Conservation (phyloP, 139 green algal species). For the Desmodesmus armatus region DNA sequence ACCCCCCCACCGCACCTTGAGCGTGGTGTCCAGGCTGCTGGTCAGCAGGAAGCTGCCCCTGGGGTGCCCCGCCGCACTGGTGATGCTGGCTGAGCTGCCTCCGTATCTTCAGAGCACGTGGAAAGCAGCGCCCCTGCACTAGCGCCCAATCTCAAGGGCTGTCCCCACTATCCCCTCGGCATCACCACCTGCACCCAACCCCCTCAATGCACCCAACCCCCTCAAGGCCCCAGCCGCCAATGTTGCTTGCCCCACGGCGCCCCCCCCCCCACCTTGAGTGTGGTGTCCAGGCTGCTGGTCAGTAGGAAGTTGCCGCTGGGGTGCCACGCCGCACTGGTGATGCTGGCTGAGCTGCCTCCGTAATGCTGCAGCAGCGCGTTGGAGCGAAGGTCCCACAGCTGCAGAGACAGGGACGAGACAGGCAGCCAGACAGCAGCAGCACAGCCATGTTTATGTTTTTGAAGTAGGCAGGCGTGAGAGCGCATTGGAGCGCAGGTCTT, state of each 20-base stretch:
- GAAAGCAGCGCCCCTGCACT: no score
- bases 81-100: no score
- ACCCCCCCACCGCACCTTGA: no score
- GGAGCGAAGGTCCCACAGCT: constrained; percentile 53
- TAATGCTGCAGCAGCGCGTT: constrained; percentile 86
- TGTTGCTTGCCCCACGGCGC: no score
- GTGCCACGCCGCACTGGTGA: constrained; percentile 85
- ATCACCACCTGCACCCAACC: no score
- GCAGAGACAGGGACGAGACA: not conserved
- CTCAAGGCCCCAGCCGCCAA: not conserved
- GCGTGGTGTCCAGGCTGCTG: constrained; percentile 79
- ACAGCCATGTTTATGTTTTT: no score
- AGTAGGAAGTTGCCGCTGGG: constrained; percentile 88
- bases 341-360: constrained; percentile 62
- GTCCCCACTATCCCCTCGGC: no score
- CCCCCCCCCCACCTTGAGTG: constrained; percentile 78
- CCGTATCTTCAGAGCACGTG: no score
- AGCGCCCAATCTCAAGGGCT: no score
- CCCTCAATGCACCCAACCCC: no score
- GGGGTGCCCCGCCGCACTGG: constrained; percentile 79
- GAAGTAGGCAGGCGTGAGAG: no score
- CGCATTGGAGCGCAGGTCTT: constrained; percentile 55
- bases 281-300: constrained; percentile 79
- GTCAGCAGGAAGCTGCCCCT: constrained; percentile 87
- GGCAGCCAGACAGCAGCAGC: no score